These are phyloP conservation scores for Trypanosoma conorhini DNA, from an alignment of 208 protist species.

Conservation along the genomic window DNA sequence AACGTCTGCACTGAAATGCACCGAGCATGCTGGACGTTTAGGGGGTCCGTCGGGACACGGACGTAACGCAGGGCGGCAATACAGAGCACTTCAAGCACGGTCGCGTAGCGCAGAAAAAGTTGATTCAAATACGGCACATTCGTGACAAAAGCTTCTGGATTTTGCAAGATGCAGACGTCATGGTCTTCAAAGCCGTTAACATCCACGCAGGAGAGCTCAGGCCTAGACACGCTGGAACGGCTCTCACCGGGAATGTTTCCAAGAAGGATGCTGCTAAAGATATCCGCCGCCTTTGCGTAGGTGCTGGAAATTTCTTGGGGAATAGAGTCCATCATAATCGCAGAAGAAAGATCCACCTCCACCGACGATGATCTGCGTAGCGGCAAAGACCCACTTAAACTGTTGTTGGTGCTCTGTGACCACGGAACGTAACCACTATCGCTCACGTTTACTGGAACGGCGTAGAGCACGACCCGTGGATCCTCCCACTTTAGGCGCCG, in stretches of 20 bases:
- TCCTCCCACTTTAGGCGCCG: slow-evolving; percentile 58
- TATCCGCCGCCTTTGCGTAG: slow-evolving; percentile 38
- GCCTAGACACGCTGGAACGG: background rate
- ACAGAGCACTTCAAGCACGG: slow-evolving; percentile 66
- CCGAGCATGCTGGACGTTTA: slow-evolving; percentile 56
- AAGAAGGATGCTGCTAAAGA: slow-evolving; percentile 48
- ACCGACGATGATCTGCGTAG: background rate
- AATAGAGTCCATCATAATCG: background rate
- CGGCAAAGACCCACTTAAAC: background rate
- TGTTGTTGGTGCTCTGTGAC: background rate
- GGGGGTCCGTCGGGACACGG: slow-evolving; percentile 43
- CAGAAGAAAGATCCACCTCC: slow-evolving; percentile 5
- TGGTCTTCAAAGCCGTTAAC: slow-evolving; percentile 14
- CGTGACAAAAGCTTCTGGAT: slow-evolving; percentile 53
- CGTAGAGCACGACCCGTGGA: slow-evolving; percentile 68
- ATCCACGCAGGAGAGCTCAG: background rate
- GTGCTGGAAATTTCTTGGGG: slow-evolving; percentile 22
- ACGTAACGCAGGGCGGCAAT: slow-evolving; percentile 73
- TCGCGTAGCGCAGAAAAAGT: slow-evolving; percentile 62
- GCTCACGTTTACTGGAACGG: slow-evolving; percentile 68
- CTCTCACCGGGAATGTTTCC: slow-evolving; percentile 37
- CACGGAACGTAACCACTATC: slow-evolving; percentile 71
- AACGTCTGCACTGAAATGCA: slow-evolving; percentile 42
- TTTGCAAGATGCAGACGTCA: slow-evolving; percentile 59
- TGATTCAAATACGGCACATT: slow-evolving; percentile 68